Evolutionary conservation across 805 yeast genomes (phyloP).

Genomic region (Lipomyces oligophaga): DNA sequence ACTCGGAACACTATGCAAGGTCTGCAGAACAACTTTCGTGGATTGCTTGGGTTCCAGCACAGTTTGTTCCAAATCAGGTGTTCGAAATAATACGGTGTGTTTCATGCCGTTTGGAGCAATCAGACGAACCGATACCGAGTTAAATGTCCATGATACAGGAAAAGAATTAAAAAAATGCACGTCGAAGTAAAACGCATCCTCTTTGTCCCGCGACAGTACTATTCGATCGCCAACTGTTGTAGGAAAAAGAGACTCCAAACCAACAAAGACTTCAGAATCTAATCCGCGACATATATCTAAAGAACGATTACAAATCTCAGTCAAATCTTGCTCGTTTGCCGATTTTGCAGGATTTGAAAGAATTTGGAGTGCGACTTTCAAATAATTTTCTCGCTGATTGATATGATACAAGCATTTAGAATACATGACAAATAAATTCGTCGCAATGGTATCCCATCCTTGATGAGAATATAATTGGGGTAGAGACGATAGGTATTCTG

Average conservation of each 20-base stretch:
- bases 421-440: conserved; percentile 60
- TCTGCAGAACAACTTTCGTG: conserved; percentile 31
- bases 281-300: conserved; percentile 5
- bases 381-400: conserved; percentile 29
- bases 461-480: conserved; percentile 62
- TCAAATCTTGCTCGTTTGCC: neutral
- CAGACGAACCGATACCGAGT: conserved; percentile 11
- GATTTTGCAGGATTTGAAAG: conserved; percentile 3
- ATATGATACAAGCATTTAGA: conserved; percentile 54
- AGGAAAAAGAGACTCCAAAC: conserved; percentile 12
- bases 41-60: conserved; percentile 6
- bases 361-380: conserved; percentile 28
- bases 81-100: conserved; percentile 13
- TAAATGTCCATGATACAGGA: conserved; percentile 13
- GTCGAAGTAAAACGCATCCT: conserved; percentile 17
- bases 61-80: conserved; percentile 4
- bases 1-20: conserved; percentile 40
- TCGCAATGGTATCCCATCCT: conserved; percentile 74
- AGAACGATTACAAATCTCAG: conserved; percentile 8
- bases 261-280: conserved; percentile 6
- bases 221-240: conserved; percentile 2
- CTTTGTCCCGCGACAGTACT: conserved; percentile 5
- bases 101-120: conserved; percentile 23
- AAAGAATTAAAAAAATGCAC: conserved; percentile 12
- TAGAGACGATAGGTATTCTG: conserved; percentile 60